Evolutionary conservation across 2,329 filamentous ascomycete species (phyloP), one percentile per base, ranked within the genome.

Genomic region (Monilinia polystroma): DNA sequence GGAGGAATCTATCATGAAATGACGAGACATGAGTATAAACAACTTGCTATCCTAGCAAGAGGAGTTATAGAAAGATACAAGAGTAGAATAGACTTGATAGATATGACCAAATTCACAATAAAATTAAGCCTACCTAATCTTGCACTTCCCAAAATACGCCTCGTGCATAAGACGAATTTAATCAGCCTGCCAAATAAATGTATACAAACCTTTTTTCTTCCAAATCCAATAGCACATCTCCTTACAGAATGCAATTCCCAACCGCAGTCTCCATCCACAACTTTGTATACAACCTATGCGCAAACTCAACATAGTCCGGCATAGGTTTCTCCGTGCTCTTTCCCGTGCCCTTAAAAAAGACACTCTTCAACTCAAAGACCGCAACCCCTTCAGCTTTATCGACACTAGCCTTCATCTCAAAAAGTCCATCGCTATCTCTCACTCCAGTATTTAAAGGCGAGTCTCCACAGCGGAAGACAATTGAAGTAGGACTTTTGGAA

Each of bases 401-500:
- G 20, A 90, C 77, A 16, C 81, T 80, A 4, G 86, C 87, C 23
- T 81, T 81, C 73, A 90, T 87, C 75, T 88, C 82, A 70, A 91
- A 90, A 35, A 91, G 78, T 0, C 89, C 89, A 73, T 91, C 89
- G 1, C 83, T 84, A 11, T 81, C 79, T 10, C 89, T 81, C 2
- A 84, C 81, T 0, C 79, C 83, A 55, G 78, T 79, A 55, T 84
- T 84, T 29, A 85, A 80, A 0, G 89, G 89, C 2, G 85, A 85
- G 69, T 88, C 89, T 20, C 89, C 89, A 70, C 85, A 89, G 29
- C 89, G 85, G 29, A 91, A 81, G 0, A 86, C 81, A 68, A 91
- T 87, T 14, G 82, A 79, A 8, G 81, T 81, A 0, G 83, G 79
- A 0, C 84, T 87, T 77, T 88, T 88, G 64, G 87, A 84, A 0